phyloP scores from a whole-genome alignment of 441 rosid genomes.

The Dalechampia spathulata region DNA sequence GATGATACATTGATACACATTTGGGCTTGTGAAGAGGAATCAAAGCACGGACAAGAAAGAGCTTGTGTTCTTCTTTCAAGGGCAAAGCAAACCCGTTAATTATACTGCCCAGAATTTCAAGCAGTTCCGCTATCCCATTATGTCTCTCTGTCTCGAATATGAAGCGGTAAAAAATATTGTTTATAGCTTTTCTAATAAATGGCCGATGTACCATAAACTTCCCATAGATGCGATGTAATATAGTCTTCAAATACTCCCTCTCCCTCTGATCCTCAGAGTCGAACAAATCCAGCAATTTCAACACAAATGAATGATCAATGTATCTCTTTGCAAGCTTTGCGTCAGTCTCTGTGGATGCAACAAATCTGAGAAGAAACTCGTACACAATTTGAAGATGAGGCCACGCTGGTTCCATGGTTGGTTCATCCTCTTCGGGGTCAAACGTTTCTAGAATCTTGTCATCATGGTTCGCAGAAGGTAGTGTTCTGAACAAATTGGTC shows the following conservation, averaged over 20 bases:
- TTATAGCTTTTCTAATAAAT: conserved; percentile 70
- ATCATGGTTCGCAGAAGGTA: conserved; percentile 46
- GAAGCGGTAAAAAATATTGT: conserved; percentile 58
- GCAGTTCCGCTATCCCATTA: conserved; percentile 57
- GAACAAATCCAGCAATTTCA: conserved; percentile 70
- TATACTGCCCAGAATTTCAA: too few relatives aligned
- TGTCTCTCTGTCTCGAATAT: too few relatives aligned
- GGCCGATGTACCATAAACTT: conserved; percentile 81
- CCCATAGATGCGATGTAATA: too few relatives aligned
- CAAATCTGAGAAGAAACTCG: conserved; percentile 71
- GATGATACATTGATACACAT: conserved; percentile 65
- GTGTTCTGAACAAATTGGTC: conserved; percentile 61
- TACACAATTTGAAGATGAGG: conserved; percentile 77
- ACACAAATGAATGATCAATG: too few relatives aligned
- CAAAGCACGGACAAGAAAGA: conserved; percentile 65
- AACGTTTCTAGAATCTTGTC: conserved; percentile 40
- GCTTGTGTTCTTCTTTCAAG: too few relatives aligned
- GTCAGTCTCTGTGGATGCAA: conserved; percentile 73
- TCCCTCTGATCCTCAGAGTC: conserved; percentile 90
- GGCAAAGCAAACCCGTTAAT: too few relatives aligned
- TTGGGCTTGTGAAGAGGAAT: conserved; percentile 89
- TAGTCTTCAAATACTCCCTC: conserved; percentile 83
- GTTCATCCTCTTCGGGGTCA: conserved; percentile 77
- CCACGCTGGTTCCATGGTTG: conserved; percentile 64
- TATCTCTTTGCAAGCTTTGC: conserved; percentile 82